Conservation (phyloP, 768 basidiomycete genomes). For the Lentinula detonsa region DNA sequence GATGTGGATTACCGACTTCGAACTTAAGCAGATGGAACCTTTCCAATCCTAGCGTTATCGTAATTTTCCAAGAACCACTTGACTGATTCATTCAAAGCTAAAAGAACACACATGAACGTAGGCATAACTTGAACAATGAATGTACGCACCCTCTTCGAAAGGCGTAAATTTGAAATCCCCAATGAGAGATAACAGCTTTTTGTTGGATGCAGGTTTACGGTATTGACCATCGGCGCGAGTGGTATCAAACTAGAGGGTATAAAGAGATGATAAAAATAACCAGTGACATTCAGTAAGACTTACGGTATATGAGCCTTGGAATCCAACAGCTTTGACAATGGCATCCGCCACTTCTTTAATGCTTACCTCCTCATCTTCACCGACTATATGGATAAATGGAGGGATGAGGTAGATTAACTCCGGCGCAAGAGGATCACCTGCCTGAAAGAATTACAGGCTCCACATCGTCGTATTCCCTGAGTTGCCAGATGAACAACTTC, state of each 20-base stretch:
- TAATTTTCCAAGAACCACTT: constrained; percentile 87
- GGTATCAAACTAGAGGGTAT: constrained; percentile 64
- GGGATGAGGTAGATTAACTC: background rate
- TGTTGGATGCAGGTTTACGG: constrained; percentile 94
- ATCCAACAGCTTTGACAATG: constrained; percentile 81
- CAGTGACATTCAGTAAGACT: constrained; percentile 13
- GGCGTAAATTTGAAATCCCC: constrained; percentile 88
- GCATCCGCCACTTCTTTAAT: constrained; percentile 88
- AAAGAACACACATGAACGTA: background rate
- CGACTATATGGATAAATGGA: constrained; percentile 43
- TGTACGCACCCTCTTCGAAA: constrained; percentile 65
- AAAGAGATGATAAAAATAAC: background rate
- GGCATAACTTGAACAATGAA: background rate
- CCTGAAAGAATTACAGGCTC: constrained; percentile 92
- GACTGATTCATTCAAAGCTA: constrained; percentile 73
- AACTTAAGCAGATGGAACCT: background rate
- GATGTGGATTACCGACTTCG: no score
- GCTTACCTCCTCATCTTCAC: constrained; percentile 90
- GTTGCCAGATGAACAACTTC: constrained; percentile 90
- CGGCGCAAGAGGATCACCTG: constrained; percentile 19
- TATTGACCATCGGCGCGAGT: constrained; percentile 87
- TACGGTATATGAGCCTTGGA: constrained; percentile 72
- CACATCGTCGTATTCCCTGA: constrained; percentile 86
- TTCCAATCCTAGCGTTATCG: constrained; percentile 58
- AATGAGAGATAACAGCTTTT: constrained; percentile 71